A percentile compares a stretch with the other conserved stretches of the same genome.
Conservation (phyloP, 2,329 filamentous ascomycete species). For the Tolypocladium amazonense region DNA sequence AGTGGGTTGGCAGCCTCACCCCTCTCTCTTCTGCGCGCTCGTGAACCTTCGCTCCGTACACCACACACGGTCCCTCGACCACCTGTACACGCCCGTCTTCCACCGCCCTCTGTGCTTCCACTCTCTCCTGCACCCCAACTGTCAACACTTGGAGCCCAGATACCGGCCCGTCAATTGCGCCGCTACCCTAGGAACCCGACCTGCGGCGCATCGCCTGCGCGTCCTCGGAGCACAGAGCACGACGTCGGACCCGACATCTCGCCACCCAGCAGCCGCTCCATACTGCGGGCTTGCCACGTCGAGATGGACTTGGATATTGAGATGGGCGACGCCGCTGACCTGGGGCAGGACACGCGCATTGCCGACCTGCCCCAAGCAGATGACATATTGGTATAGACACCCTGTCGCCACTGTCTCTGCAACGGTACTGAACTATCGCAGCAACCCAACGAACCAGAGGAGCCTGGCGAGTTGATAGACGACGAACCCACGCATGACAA, state of each 20-base stretch:
- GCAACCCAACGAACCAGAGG: slow-evolving; percentile 25
- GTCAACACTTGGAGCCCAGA: background rate
- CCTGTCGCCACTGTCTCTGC: background rate
- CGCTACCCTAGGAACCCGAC: too few species aligned
- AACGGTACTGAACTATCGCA: slow-evolving; percentile 10
- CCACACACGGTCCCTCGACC: background rate
- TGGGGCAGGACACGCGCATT: slow-evolving; percentile 14
- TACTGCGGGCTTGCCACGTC: background rate
- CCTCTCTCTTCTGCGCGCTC: background rate
- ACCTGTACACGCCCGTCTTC: background rate
- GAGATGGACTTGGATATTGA: slow-evolving; percentile 62
- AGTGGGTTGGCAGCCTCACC: too few species aligned
- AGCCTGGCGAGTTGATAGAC: slow-evolving; percentile 26
- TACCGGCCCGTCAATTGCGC: background rate
- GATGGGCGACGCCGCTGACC: slow-evolving; percentile 52
- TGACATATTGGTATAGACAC: slow-evolving; percentile 23
- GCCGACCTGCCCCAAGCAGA: slow-evolving; percentile 18
- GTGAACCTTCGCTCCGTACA: background rate
- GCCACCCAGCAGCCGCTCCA: background rate
- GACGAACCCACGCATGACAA: slow-evolving; percentile 14
- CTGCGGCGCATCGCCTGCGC: too few species aligned
- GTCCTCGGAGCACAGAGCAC: background rate
- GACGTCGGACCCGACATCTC: background rate
- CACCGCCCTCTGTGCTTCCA: background rate
- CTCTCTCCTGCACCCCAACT: background rate